Conservation (phyloP, 2,329 filamentous ascomycete genomes). For the Cercospora janseana region DNA sequence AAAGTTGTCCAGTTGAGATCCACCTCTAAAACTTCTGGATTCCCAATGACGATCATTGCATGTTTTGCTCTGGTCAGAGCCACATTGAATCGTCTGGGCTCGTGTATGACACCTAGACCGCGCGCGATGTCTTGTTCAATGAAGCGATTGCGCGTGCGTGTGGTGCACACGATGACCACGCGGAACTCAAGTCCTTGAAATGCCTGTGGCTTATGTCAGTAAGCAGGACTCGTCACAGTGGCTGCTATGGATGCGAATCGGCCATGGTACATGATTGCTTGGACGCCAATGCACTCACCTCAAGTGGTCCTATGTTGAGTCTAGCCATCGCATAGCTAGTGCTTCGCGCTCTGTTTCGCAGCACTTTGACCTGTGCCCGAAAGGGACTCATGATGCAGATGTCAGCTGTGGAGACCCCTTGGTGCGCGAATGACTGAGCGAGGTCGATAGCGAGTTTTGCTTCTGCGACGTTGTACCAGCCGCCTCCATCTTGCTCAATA, state of each 20-base stretch:
- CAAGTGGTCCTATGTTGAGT: constrained; percentile 31
- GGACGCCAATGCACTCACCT: constrained; percentile 3
- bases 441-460: constrained; percentile 23
- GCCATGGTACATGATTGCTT: neutral
- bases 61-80: constrained; percentile 31
- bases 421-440: constrained; percentile 26
- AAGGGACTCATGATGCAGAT: constrained; percentile 35
- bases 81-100: constrained; percentile 31
- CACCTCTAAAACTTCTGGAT: constrained; percentile 24
- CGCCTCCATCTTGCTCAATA: constrained; percentile 33
- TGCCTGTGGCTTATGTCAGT: constrained; percentile 10
- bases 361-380: constrained; percentile 29
- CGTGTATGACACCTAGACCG: constrained; percentile 30
- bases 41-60: constrained; percentile 31
- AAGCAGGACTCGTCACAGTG: neutral
- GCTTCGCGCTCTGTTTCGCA: constrained; percentile 24
- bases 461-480: constrained; percentile 31
- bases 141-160: constrained; percentile 30
- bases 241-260: no score
- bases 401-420: constrained; percentile 19
- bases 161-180: constrained; percentile 32
- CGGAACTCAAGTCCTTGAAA: constrained; percentile 33
- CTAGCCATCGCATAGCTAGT: constrained; percentile 4
- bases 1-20: constrained; percentile 30
- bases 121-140: constrained; percentile 29